Conservation (phyloP, 108 stramenopile species). For the Nitzschia putrida region DNA sequence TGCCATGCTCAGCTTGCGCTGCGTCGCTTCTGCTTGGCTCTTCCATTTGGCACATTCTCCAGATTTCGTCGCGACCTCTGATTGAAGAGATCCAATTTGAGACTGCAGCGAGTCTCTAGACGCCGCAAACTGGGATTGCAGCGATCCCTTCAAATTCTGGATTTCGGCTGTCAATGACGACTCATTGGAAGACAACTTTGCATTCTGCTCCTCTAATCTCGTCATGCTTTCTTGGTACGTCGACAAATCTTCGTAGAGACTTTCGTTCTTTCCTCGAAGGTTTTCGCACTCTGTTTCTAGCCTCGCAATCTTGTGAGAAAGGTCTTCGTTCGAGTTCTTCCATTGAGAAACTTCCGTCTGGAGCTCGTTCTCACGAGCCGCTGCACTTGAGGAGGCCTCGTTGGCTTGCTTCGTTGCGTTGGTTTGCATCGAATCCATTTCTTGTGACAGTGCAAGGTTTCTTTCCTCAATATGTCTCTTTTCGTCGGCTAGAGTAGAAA, state of each 20-base stretch:
- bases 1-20: slow-evolving; percentile 15
- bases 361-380: slow-evolving; percentile 17
- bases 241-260: slow-evolving; percentile 16
- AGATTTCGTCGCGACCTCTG: slow-evolving; percentile 22
- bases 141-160: slow-evolving; percentile 13
- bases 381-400: background rate
- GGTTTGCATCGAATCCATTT: slow-evolving; percentile 7
- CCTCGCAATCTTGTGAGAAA: slow-evolving; percentile 12
- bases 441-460: slow-evolving; percentile 4
- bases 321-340: slow-evolving; percentile 20
- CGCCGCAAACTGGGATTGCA: slow-evolving; percentile 2
- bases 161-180: slow-evolving; percentile 18
- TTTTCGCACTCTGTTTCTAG: slow-evolving; percentile 31
- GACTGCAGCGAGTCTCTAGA: slow-evolving; percentile 5
- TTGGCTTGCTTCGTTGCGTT: background rate
- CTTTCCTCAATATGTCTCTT: background rate
- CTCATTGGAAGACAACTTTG: slow-evolving; percentile 9
- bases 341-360: slow-evolving; percentile 21
- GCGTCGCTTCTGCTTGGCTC: slow-evolving; percentile 4
- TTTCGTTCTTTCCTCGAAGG: slow-evolving; percentile 19
- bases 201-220: slow-evolving; percentile 19
- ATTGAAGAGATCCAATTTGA: slow-evolving; percentile 10
- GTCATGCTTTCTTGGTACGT: slow-evolving; percentile 19
- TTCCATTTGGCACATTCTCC: slow-evolving; percentile 15
- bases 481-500: slow-evolving; percentile 3